Evolutionary conservation across 2,329 filamentous ascomycete genomes (phyloP), one percentile per base, ranked within the genome.

Genomic region (Claviceps fusiformis): DNA sequence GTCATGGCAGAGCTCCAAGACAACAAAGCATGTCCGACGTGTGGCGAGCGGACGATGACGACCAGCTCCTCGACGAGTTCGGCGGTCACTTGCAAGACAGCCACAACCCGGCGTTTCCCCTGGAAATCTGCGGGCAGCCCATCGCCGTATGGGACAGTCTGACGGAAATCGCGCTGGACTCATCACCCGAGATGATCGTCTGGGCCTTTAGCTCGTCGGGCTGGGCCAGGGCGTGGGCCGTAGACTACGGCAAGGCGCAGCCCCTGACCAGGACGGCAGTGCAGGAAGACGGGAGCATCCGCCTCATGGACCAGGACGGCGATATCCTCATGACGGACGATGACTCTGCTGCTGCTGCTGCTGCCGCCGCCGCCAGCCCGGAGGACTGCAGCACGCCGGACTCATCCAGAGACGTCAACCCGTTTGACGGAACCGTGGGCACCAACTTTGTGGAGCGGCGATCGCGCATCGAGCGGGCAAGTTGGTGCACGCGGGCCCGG

Each of bases 131-230:
- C 54, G 67, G 68, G 19, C 65, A 69, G 41, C 27, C 59, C 5
- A 60, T 71, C 41, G 65, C 67, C 8, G 57, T 61, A 50, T 68
- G 66, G 50, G 62, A 59, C n/a, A 62, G 60, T 37, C 50, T 71
- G 19, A 64, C 64, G 44, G 66, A 68, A 59, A 60, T 71, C 52
- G 63, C 64, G 27, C 54, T 71, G 10, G 63, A 68, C 41, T 62
- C 64, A 29, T 65, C 61, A 37, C 65, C 65, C 6, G 63, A 68
- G 46, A 62, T 70, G 63, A 57, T 70, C 27, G 58, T 71, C 54
- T 71, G 65, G 68, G 66, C 62, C 2, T 69, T 69, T 52, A 64
- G 62, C 52, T 60, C 62, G 44, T 64, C 69, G n/a, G 68, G 68
- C 24, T 67, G 61, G 64, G 64, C 64, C 31, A 62, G 59, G 54